phyloP scores from a whole-genome alignment of 768 basidiomycete genomes.

The Boletus fagicola region DNA sequence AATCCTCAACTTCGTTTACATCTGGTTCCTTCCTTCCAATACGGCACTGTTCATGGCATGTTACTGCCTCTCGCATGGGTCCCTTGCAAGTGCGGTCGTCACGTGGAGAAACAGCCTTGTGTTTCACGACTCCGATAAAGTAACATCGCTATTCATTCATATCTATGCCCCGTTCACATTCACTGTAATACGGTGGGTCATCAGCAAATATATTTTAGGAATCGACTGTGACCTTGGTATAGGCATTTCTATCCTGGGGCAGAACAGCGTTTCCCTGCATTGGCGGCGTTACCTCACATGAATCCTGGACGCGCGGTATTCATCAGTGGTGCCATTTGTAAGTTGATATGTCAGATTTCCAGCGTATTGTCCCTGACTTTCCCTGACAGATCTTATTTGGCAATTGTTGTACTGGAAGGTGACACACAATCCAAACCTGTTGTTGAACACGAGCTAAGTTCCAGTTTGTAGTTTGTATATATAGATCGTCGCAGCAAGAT shows the following conservation, averaged over 20 bases:
- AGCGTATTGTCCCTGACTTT: conserved; percentile 6
- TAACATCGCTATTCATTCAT: conserved; percentile 93
- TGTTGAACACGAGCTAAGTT: background rate
- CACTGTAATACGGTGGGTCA: conserved; percentile 78
- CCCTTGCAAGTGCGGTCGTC: conserved; percentile 90
- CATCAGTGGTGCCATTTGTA: conserved; percentile 82
- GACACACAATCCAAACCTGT: conserved; percentile 6
- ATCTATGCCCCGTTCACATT: conserved; percentile 91
- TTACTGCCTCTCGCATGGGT: conserved; percentile 89
- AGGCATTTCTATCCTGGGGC: conserved; percentile 90
- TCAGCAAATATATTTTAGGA: background rate
- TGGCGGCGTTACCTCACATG: conserved; percentile 66
- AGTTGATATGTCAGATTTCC: conserved; percentile 30
- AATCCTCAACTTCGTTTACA: conserved; percentile 85
- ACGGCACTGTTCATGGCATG: conserved; percentile 84
- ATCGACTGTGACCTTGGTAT: conserved; percentile 6
- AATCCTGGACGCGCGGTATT: conserved; percentile 70
- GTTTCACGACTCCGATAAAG: conserved; percentile 96
- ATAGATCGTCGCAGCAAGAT: conserved; percentile 88
- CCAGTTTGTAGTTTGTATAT: conserved; percentile 64
- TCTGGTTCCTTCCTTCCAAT: conserved; percentile 85
- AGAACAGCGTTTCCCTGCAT: conserved; percentile 80
- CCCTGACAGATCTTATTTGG: conserved; percentile 79
- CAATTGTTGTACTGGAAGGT: conserved; percentile 94
- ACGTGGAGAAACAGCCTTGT: conserved; percentile 99